Percentiles rank a stretch among this genome's conserved stretches.
Evolutionary conservation across 1,139 yeast species (phyloP).

Genomic region (Wickerhamomyces sp.): DNA sequence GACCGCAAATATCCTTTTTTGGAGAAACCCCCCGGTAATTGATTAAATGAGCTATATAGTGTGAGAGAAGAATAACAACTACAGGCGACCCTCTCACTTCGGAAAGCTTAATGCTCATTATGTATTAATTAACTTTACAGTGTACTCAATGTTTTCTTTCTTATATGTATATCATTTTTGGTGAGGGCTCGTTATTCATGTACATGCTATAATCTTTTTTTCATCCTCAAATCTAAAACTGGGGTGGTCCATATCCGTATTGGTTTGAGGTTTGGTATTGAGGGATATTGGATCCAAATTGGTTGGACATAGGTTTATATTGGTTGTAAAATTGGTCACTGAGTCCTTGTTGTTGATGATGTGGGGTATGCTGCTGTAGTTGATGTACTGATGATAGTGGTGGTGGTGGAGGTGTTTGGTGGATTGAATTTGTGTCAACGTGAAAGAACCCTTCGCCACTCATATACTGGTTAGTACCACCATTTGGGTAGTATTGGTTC

Average conservation of each 20-base stretch:
- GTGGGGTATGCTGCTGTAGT: constrained; percentile 10
- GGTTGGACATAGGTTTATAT: not conserved
- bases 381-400: not conserved
- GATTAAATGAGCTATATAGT: too few species aligned
- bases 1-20: not conserved
- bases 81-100: too few species aligned
- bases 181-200: not conserved
- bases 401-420: not conserved
- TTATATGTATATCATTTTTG: not conserved
- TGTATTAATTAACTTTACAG: not conserved
- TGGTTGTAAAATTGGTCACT: constrained; percentile 1
- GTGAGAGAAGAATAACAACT: too few species aligned
- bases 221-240: constrained; percentile 6
- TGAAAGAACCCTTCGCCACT: constrained; percentile 20
- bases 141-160: not conserved
- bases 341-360: constrained; percentile 5
- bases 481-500: constrained; percentile 1
- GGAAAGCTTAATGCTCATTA: not conserved
- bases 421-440: not conserved
- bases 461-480: not conserved
- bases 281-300: not conserved
- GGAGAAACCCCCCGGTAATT: too few species aligned
- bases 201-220: not conserved
- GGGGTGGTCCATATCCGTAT: constrained; percentile 18
- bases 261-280: constrained; percentile 4